These are phyloP conservation scores for Erodium chrysanthum DNA, from an alignment of 441 rosid genomes.

Conservation along the genomic window DNA sequence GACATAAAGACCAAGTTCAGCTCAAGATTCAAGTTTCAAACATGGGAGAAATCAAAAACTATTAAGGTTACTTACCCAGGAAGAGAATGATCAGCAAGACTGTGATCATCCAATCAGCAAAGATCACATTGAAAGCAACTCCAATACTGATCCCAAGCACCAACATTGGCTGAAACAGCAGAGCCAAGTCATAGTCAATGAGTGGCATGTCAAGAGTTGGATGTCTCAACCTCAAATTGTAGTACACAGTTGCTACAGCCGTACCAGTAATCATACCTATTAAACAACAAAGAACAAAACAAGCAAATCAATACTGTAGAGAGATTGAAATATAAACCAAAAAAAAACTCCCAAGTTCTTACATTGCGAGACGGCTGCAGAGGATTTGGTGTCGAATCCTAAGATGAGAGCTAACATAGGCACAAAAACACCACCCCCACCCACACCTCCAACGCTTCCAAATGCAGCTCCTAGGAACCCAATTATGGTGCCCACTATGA, in stretches of 20 bases:
- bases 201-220: conserved; percentile 60
- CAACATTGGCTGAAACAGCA: conserved; percentile 69
- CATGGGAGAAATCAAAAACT: not conserved
- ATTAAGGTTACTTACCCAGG: conserved; percentile 29
- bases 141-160: conserved; percentile 70
- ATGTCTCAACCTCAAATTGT: conserved; percentile 53
- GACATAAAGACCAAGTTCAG: too few species aligned
- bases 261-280: conserved; percentile 81
- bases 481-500: conserved; percentile 24
- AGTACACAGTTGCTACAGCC: conserved; percentile 51
- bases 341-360: too few species aligned
- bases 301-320: too few species aligned
- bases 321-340: too few species aligned
- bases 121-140: conserved; percentile 53
- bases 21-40: not conserved
- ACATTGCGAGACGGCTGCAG: conserved; percentile 39
- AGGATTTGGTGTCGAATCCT: conserved; percentile 33
- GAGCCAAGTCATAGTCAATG: conserved; percentile 59
- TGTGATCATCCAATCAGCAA: conserved; percentile 71
- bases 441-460: conserved; percentile 39
- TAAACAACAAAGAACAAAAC: not conserved
- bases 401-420: conserved; percentile 35
- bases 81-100: conserved; percentile 56
- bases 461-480: conserved; percentile 43
- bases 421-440: conserved; percentile 38